A percentile compares a stretch with the other conserved stretches of the same genome.
Evolutionary conservation across 768 basidiomycete genomes (phyloP).

Genomic region (Tylopilus rubrobrunneus): DNA sequence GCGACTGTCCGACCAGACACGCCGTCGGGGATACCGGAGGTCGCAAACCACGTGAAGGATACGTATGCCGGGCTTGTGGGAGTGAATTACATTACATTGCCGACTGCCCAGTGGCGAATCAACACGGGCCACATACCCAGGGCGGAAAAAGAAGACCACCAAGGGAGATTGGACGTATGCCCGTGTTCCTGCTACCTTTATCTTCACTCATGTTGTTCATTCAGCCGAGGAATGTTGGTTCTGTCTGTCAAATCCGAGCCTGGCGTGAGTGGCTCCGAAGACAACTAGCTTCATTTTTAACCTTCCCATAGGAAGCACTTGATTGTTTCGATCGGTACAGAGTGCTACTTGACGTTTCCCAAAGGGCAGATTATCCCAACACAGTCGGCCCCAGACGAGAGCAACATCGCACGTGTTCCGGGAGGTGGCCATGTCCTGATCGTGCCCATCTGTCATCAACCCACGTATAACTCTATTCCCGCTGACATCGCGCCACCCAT

Average conservation of each 20-base stretch:
- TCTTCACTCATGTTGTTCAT: conserved; percentile 5
- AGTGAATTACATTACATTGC: conserved; percentile 82
- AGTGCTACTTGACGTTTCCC: conserved; percentile 94
- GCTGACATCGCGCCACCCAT: conserved; percentile 72
- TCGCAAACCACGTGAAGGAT: conserved; percentile 77
- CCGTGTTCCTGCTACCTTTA: not conserved
- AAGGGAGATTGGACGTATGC: conserved; percentile 81
- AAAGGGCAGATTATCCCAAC: conserved; percentile 94
- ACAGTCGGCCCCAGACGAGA: conserved; percentile 46
- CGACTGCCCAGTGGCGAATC: conserved; percentile 76
- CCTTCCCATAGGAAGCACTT: conserved; percentile 73
- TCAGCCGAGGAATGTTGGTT: conserved; percentile 97
- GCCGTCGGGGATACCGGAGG: conserved; percentile 81
- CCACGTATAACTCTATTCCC: conserved; percentile 81
- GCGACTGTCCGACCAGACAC: conserved; percentile 82
- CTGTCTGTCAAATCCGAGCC: conserved; percentile 89
- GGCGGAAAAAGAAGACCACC: conserved; percentile 45
- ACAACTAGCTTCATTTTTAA: conserved; percentile 1
- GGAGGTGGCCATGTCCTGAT: conserved; percentile 96
- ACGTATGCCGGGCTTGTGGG: conserved; percentile 89
- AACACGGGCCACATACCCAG: conserved; percentile 33
- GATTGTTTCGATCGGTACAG: conserved; percentile 88
- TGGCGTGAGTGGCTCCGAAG: conserved; percentile 55
- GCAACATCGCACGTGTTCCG: conserved; percentile 53
- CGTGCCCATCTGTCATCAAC: conserved; percentile 91